phyloP scores from a whole-genome alignment of 164 flowering plant species.

The Kingdonia uniflora region DNA sequence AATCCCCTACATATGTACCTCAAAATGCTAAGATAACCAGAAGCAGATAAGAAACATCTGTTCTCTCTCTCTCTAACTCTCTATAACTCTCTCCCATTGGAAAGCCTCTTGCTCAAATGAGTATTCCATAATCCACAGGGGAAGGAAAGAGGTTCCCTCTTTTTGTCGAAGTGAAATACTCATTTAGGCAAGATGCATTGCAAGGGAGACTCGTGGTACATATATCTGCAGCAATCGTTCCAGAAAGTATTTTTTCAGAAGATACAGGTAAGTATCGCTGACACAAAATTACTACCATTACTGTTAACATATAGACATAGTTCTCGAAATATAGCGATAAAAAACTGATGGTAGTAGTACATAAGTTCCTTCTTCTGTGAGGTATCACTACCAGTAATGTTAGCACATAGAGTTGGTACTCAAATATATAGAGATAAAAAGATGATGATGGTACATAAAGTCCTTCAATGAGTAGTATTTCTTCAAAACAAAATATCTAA shows the following conservation, averaged over 20 bases:
- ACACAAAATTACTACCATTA: no score
- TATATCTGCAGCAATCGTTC: slow-evolving; percentile 1
- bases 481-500: neutral
- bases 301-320: no score
- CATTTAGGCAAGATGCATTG: slow-evolving; percentile 36
- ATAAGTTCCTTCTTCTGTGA: neutral
- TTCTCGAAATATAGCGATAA: no score
- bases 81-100: slow-evolving; percentile 13
- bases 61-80: no score
- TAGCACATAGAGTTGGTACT: no score
- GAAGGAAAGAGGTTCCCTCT: neutral
- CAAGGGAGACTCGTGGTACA: slow-evolving; percentile 11
- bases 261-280: slow-evolving; percentile 5
- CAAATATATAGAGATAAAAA: no score
- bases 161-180: slow-evolving; percentile 18
- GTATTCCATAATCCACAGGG: slow-evolving; percentile 23
- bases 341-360: neutral
- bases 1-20: neutral
- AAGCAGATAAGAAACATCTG: neutral
- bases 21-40: neutral
- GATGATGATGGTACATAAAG: neutral
- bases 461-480: neutral
- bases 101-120: slow-evolving; percentile 41
- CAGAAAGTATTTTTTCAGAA: neutral
- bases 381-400: no score